Percentiles rank a stretch among this genome's conserved stretches.
phyloP scores from a whole-genome alignment of 495 filamentous ascomycete genomes.

The Acidiella bohemica region DNA sequence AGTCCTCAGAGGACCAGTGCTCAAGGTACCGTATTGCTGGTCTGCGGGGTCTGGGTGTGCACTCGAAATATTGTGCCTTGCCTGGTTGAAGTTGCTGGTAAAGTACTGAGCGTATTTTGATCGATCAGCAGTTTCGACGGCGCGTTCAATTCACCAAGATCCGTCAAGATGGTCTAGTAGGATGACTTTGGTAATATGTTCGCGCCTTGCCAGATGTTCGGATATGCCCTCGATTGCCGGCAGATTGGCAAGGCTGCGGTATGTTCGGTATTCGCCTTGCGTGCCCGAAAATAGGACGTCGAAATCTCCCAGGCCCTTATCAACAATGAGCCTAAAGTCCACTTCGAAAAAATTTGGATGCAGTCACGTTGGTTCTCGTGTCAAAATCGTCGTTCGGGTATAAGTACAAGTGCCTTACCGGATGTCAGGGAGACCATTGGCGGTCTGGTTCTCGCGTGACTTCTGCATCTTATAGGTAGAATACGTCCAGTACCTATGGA shows the following conservation, averaged over 20 bases:
- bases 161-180: conserved; percentile 23
- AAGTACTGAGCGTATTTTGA: no score
- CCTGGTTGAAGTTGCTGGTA: conserved; percentile 18
- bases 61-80: conserved; percentile 7
- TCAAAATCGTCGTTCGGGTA: conserved; percentile 8
- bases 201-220: conserved; percentile 21
- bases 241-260: no score
- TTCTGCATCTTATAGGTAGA: conserved; percentile 1
- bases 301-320: conserved; percentile 4
- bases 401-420: conserved; percentile 7
- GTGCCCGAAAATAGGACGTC: conserved; percentile 1
- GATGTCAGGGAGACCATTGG: conserved; percentile 1
- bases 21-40: conserved; percentile 9
- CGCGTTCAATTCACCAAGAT: conserved; percentile 21
- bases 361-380: conserved; percentile 1
- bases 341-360: conserved; percentile 3
- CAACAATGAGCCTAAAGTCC: conserved; percentile 8
- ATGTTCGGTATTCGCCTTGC: conserved; percentile 1
- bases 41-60: conserved; percentile 9
- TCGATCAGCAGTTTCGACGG: conserved; percentile 23
- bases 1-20: conserved; percentile 12
- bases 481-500: conserved; percentile 8
- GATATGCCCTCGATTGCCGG: conserved; percentile 7
- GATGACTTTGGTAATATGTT: conserved; percentile 23
- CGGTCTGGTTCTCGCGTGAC: conserved; percentile 8